Conservation (phyloP, 2,329 filamentous ascomycete species). For the Cordyceps cicadae region DNA sequence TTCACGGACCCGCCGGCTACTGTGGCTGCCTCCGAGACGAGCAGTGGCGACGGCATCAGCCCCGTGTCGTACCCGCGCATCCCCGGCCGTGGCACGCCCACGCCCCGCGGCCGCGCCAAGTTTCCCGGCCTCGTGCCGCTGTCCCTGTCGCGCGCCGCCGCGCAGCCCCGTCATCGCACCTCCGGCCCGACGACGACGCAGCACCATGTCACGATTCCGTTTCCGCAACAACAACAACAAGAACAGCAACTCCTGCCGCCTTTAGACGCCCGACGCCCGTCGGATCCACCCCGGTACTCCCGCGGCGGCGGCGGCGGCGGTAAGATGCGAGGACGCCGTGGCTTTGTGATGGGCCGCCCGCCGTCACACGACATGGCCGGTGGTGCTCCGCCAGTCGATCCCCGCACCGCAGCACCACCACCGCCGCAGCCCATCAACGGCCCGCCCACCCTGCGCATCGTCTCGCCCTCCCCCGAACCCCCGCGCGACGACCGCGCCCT, state of each 20-base stretch:
- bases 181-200: constrained; percentile 30
- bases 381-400: no score
- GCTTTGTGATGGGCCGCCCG: neutral
- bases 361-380: neutral
- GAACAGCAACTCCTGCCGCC: constrained; percentile 1
- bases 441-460: constrained; percentile 30
- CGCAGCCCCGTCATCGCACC: constrained; percentile 26
- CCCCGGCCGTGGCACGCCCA: constrained; percentile 14
- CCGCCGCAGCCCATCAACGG: constrained; percentile 12
- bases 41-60: neutral
- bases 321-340: neutral
- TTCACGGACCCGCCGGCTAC: neutral
- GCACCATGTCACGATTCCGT: constrained; percentile 17
- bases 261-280: neutral
- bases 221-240: no score
- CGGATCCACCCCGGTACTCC: constrained; percentile 5
- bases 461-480: constrained; percentile 27
- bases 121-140: constrained; percentile 22
- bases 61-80: constrained; percentile 23
- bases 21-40: neutral
- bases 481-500: constrained; percentile 15
- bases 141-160: constrained; percentile 19
- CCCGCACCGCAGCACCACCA: neutral
- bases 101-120: neutral
- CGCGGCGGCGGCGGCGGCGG: neutral